Conservation (phyloP, 768 basidiomycete species). For the Fomitopsis serialis region DNA sequence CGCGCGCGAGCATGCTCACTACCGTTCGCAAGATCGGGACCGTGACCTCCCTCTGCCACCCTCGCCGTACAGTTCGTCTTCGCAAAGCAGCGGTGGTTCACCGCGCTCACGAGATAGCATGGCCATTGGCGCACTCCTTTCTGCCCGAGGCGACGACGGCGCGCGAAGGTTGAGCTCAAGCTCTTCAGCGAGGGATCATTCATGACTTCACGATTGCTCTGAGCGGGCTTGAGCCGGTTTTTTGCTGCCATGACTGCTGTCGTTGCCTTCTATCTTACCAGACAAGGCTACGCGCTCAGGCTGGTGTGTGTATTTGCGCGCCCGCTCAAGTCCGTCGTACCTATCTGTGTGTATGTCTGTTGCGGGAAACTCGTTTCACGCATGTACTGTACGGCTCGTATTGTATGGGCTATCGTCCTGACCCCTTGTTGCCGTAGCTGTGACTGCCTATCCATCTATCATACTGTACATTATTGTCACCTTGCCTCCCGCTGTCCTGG, state of each 20-base stretch:
- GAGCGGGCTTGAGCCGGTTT: neutral
- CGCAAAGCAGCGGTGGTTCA: conserved; percentile 58
- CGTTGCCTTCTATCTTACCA: neutral
- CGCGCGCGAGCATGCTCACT: conserved; percentile 2
- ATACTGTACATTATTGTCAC: neutral
- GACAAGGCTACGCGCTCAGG: too few relatives aligned
- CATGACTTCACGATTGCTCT: neutral
- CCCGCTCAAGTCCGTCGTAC: neutral
- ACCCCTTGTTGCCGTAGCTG: neutral
- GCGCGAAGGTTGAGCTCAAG: neutral
- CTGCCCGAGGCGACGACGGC: conserved; percentile 16
- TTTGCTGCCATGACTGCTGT: neutral
- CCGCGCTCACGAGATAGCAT: conserved; percentile 70
- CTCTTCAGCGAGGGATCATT: neutral
- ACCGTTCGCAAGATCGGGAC: conserved; percentile 1
- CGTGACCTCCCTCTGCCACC: conserved; percentile 53
- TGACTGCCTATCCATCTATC: neutral
- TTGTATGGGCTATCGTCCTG: neutral
- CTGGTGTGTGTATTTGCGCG: too few relatives aligned
- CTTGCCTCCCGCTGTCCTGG: neutral
- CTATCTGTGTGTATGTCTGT: neutral
- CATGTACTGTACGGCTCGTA: neutral
- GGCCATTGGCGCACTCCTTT: conserved; percentile 74
- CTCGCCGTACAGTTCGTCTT: conserved; percentile 71
- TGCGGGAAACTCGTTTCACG: too few relatives aligned